Conservation (phyloP, 768 basidiomycete species). For the Agaricus bisporus region DNA sequence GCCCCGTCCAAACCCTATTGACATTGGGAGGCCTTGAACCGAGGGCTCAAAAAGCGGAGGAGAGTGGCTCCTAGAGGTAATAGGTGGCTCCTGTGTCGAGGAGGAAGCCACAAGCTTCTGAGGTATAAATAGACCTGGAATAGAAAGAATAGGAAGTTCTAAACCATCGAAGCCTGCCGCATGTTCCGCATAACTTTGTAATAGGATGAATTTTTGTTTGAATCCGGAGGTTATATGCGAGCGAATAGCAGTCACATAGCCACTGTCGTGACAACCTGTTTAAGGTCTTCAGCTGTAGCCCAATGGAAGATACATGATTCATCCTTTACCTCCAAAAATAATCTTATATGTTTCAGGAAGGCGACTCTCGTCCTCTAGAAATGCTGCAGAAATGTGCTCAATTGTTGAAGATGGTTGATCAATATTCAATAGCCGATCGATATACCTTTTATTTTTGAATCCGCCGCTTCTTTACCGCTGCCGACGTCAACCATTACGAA, state of each 20-base stretch:
- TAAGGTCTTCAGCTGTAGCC: constrained; percentile 3
- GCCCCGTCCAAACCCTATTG: neutral
- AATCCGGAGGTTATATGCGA: constrained; percentile 62
- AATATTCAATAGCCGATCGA: constrained; percentile 13
- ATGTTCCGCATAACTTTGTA: constrained; percentile 57
- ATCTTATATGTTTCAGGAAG: constrained; percentile 60
- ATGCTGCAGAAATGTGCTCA: constrained; percentile 26
- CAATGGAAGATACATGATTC: neutral
- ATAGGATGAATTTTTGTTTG: constrained; percentile 56
- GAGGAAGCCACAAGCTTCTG: constrained; percentile 37
- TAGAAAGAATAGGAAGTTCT: constrained; percentile 42
- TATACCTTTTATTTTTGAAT: constrained; percentile 69
- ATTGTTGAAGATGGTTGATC: neutral
- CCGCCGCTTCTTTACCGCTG: constrained; percentile 65
- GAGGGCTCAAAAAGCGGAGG: constrained; percentile 9
- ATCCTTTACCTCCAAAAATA: constrained; percentile 41
- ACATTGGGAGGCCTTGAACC: constrained; percentile 2
- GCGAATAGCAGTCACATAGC: constrained; percentile 57
- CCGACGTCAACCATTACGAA: constrained; percentile 71
- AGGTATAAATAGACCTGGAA: constrained; percentile 55
- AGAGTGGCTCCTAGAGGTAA: constrained; percentile 3
- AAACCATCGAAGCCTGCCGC: constrained; percentile 56
- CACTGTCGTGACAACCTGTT: constrained; percentile 67
- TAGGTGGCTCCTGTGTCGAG: constrained; percentile 3
- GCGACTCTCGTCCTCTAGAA: constrained; percentile 55